These are phyloP conservation scores for Aspergillus pseudoglaucus DNA, from an alignment of 2,329 filamentous ascomycete species.

Conservation along the genomic window DNA sequence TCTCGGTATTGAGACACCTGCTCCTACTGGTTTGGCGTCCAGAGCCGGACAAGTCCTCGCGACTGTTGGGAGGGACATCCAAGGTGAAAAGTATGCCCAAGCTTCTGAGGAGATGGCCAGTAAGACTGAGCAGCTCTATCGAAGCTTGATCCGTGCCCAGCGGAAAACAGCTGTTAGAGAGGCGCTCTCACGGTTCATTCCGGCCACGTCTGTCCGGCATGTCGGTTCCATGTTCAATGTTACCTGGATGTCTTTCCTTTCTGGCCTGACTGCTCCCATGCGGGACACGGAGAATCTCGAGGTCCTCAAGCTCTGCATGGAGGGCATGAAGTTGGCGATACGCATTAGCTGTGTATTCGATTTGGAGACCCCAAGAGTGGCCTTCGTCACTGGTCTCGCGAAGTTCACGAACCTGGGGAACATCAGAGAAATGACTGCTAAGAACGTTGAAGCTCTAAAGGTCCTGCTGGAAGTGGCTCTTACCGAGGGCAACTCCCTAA, in stretches of 20 bases:
- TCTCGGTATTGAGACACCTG: conserved; percentile 57
- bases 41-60: conserved; percentile 83
- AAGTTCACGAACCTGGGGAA: conserved; percentile 96
- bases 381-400: conserved; percentile 86
- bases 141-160: conserved; percentile 85
- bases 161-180: conserved; percentile 67
- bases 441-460: conserved; percentile 92
- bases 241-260: conserved; percentile 98
- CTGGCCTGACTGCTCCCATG: conserved; percentile 84
- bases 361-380: conserved; percentile 83
- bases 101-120: conserved; percentile 91
- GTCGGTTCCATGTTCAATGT: conserved; percentile 98
- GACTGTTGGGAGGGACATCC: conserved; percentile 83
- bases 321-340: conserved; percentile 90
- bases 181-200: conserved; percentile 70
- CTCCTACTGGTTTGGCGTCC: conserved; percentile 64
- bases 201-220: conserved; percentile 87
- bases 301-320: conserved; percentile 84
- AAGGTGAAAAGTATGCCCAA: conserved; percentile 87
- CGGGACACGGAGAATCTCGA: conserved; percentile 91
- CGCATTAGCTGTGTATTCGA: conserved; percentile 91
- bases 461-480: conserved; percentile 86
- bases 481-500: conserved; percentile 82
- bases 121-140: conserved; percentile 79
- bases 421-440: conserved; percentile 86